phyloP scores from a whole-genome alignment of 2,329 filamentous ascomycete species.

The Chaetomiaceae sp. region DNA sequence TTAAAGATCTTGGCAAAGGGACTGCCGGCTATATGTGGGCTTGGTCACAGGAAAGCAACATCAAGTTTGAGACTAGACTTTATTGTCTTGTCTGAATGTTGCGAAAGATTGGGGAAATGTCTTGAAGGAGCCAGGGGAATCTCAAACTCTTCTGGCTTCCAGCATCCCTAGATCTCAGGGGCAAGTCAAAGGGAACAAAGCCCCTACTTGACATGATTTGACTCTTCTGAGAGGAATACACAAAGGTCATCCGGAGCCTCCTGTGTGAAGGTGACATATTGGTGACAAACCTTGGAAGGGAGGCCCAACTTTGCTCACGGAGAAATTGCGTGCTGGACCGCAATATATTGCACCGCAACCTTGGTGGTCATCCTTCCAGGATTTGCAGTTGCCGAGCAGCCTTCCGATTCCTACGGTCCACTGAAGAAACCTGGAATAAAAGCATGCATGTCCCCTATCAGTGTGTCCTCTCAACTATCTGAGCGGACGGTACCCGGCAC shows the following conservation, averaged over 20 bases:
- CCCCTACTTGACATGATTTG: too few relatives aligned
- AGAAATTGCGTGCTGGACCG: not conserved
- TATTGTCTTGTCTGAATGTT: too few relatives aligned
- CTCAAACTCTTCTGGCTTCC: too few relatives aligned
- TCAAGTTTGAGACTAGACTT: not conserved
- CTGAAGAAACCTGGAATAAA: not conserved
- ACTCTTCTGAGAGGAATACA: too few relatives aligned
- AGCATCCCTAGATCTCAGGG: too few relatives aligned
- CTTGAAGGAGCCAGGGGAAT: too few relatives aligned
- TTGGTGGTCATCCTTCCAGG: not conserved
- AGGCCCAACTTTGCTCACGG: too few relatives aligned
- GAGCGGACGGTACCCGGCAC: not conserved
- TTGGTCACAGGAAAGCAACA: not conserved
- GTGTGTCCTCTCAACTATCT: not conserved
- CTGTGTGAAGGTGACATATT: not conserved
- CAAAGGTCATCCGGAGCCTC: not conserved
- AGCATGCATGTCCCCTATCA: not conserved
- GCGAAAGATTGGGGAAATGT: too few relatives aligned
- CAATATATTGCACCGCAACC: not conserved
- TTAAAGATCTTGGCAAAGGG: constrained; percentile 8
- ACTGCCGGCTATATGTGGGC: not conserved
- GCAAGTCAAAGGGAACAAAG: too few relatives aligned
- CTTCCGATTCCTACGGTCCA: not conserved
- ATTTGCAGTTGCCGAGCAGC: not conserved
- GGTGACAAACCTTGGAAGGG: not conserved